Evolutionary conservation across 2,329 filamentous ascomycete species (phyloP).

Genomic region (Didymella exigua): DNA sequence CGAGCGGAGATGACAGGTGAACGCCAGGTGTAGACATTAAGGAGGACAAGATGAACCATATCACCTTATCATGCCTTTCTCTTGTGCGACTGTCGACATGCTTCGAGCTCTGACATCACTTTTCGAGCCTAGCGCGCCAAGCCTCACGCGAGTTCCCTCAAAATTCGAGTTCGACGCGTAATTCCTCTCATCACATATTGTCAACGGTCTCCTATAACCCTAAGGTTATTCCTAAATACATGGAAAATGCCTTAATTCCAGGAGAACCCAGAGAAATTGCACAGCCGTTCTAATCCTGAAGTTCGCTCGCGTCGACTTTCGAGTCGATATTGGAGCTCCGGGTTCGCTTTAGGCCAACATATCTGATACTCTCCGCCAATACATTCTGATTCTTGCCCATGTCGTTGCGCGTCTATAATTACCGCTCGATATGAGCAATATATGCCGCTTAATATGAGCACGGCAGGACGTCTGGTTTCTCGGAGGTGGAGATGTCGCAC

Average conservation of each 20-base stretch:
- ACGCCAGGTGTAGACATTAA: not conserved
- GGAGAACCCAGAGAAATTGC: slow-evolving; percentile 45
- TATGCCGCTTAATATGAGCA: slow-evolving; percentile 1
- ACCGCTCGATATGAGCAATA: slow-evolving; percentile 2
- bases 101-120: slow-evolving; percentile 1
- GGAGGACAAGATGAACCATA: not conserved
- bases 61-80: not conserved
- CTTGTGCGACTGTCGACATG: not conserved
- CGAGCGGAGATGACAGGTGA: not conserved
- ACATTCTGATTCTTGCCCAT: slow-evolving; percentile 5
- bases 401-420: slow-evolving; percentile 7
- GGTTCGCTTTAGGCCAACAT: slow-evolving; percentile 52
- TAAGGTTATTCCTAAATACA: slow-evolving; percentile 33
- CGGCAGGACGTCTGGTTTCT: slow-evolving; percentile 11
- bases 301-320: slow-evolving; percentile 42
- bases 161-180: slow-evolving; percentile 5
- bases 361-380: slow-evolving; percentile 1
- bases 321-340: slow-evolving; percentile 44
- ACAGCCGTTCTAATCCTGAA: slow-evolving; percentile 50
- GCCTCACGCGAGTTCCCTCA: slow-evolving; percentile 6
- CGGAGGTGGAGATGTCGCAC: slow-evolving; percentile 1
- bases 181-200: slow-evolving; percentile 38
- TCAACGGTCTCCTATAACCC: slow-evolving; percentile 35
- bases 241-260: slow-evolving; percentile 38
- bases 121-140: slow-evolving; percentile 15